phyloP scores from a whole-genome alignment of 352 stramenopile genomes.

The Saprolegnia parasitica region DNA sequence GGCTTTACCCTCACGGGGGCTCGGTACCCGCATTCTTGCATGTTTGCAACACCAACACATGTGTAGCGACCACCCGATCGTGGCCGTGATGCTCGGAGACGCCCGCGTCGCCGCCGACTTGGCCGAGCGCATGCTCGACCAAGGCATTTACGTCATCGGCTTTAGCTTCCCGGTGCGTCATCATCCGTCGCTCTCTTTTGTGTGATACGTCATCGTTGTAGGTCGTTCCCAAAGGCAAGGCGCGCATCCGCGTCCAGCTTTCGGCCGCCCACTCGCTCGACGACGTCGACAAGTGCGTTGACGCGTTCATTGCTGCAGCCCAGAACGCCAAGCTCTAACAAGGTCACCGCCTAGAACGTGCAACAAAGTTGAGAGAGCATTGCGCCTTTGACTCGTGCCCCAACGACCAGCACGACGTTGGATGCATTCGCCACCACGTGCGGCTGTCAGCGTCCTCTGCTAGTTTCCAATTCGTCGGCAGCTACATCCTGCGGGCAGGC shows the following conservation, averaged over 20 bases:
- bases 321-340: slow-evolving; percentile 59
- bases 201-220: slow-evolving; percentile 27
- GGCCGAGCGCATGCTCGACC: slow-evolving; percentile 89
- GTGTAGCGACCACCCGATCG: slow-evolving; percentile 83
- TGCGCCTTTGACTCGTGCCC: no score
- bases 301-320: slow-evolving; percentile 89
- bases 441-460: no score
- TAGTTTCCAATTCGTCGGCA: no score
- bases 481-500: no score
- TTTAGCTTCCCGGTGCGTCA: slow-evolving; percentile 90
- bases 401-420: no score
- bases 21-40: slow-evolving; percentile 33
- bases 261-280: slow-evolving; percentile 89
- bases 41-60: neutral
- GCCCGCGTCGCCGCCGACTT: slow-evolving; percentile 84
- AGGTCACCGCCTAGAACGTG: no score
- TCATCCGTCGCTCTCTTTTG: no score
- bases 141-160: slow-evolving; percentile 93
- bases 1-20: slow-evolving; percentile 88
- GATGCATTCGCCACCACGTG: no score
- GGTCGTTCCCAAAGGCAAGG: slow-evolving; percentile 89
- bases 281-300: slow-evolving; percentile 86
- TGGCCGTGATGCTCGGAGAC: slow-evolving; percentile 90
- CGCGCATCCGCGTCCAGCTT: slow-evolving; percentile 89
- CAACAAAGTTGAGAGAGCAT: no score